Conservation (phyloP, 202 grass and related monocot genomes). For the Hordeum pubiflorum region DNA sequence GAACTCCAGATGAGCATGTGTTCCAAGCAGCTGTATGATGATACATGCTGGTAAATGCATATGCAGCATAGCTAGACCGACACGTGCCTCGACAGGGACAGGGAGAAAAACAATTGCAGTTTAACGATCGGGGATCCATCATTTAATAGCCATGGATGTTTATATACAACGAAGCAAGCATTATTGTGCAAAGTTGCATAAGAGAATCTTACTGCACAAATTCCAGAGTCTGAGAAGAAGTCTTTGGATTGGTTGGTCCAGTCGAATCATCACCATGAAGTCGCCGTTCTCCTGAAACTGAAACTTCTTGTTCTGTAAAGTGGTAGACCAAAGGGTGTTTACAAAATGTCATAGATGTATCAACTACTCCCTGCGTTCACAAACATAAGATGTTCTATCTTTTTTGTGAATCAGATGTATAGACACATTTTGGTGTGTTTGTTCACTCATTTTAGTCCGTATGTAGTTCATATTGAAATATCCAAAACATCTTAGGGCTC, state of each 20-base stretch:
- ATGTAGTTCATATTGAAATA: no score
- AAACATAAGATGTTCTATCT: no score
- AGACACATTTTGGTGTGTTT: no score
- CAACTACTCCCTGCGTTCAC: not conserved
- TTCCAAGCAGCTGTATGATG: slow-evolving; percentile 34
- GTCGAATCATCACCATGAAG: not conserved
- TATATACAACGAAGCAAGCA: not conserved
- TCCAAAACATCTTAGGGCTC: no score
- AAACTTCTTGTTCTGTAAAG: not conserved
- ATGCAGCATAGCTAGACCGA: not conserved
- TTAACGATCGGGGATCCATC: not conserved
- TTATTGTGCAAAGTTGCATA: not conserved
- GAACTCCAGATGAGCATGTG: slow-evolving; percentile 26
- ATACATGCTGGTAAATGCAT: slow-evolving; percentile 5
- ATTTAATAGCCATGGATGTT: not conserved
- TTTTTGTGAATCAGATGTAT: no score
- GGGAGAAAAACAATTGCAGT: not conserved
- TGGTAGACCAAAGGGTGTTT: not conserved
- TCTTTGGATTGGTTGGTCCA: not conserved
- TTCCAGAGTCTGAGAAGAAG: not conserved
- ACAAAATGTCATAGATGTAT: not conserved
- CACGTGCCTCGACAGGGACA: not conserved
- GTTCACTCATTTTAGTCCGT: no score
- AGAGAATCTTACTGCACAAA: not conserved
- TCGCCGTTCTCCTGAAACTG: not conserved